phyloP scores from a whole-genome alignment of 306 rosid genomes.

The Lathyrus oleraceus region DNA sequence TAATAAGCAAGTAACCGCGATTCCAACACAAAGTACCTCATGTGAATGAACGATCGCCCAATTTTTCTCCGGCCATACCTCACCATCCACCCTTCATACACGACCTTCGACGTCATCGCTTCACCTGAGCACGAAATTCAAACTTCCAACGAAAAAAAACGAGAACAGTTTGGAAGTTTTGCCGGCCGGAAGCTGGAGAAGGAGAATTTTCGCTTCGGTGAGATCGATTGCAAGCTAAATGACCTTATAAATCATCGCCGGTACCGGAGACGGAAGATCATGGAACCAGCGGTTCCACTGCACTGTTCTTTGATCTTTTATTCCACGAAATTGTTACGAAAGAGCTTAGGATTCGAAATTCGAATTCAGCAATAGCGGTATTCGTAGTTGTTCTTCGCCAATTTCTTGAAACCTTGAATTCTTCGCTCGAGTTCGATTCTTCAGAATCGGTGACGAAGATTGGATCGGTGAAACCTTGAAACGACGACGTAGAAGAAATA shows the following conservation, averaged over 20 bases:
- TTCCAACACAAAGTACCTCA: conserved; percentile 96
- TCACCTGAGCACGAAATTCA: conserved; percentile 19
- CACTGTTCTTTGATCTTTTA: not conserved
- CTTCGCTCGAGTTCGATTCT: not conserved
- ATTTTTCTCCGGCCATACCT: conserved; percentile 92
- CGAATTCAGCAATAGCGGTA: conserved; percentile 42
- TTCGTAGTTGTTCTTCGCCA: not conserved
- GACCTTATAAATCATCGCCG: conserved; percentile 51
- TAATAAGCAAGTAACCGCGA: conserved; percentile 89
- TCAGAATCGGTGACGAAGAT: conserved; percentile 39
- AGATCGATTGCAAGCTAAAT: conserved; percentile 49
- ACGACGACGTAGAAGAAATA: conserved; percentile 50
- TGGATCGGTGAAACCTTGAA: conserved; percentile 43
- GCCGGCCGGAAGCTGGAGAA: conserved; percentile 66
- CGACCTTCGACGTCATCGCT: conserved; percentile 86
- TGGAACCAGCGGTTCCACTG: conserved; percentile 33
- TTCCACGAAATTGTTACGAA: conserved; percentile 13
- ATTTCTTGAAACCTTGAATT: conserved; percentile 2
- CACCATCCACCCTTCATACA: conserved; percentile 99
- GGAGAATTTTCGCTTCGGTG: conserved; percentile 59
- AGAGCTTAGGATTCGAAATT: conserved; percentile 18
- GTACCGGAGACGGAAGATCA: conserved; percentile 23
- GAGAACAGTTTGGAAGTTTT: conserved; percentile 20
- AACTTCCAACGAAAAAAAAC: not conserved
- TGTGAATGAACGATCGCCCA: conserved; percentile 96